These are phyloP conservation scores for Fusarium liriodendri DNA, from an alignment of 2,329 filamentous ascomycete genomes.

Conservation along the genomic window DNA sequence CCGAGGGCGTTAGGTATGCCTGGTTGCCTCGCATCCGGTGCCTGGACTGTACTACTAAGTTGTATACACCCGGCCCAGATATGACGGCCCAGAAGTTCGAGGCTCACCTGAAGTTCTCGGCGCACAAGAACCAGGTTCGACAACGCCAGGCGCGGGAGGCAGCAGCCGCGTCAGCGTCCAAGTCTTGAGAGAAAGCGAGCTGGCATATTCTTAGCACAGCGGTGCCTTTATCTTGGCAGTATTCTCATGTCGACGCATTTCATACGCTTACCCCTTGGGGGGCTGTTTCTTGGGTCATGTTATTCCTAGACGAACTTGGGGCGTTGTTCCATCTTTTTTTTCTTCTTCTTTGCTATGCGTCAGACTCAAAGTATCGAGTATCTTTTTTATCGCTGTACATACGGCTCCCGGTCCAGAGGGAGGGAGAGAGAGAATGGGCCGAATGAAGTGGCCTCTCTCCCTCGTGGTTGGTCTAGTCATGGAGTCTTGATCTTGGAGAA, in stretches of 20 bases:
- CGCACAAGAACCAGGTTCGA: slow-evolving; percentile 77
- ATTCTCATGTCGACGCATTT: neutral
- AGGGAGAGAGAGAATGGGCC: slow-evolving; percentile 12
- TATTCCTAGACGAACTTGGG: slow-evolving; percentile 18
- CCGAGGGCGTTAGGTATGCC: slow-evolving; percentile 77
- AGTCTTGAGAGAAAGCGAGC: slow-evolving; percentile 3
- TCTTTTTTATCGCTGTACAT: slow-evolving; percentile 25
- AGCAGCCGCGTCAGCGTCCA: neutral
- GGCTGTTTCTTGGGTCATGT: slow-evolving; percentile 16
- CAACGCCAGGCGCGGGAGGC: slow-evolving; percentile 45
- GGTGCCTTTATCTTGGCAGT: neutral
- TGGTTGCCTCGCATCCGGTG: slow-evolving; percentile 92
- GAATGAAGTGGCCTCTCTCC: slow-evolving; percentile 8
- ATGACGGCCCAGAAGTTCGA: slow-evolving; percentile 92
- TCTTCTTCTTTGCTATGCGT: slow-evolving; percentile 12
- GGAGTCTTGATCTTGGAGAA: slow-evolving; percentile 31
- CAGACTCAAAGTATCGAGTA: slow-evolving; percentile 16
- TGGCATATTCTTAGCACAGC: neutral
- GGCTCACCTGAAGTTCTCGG: slow-evolving; percentile 87
- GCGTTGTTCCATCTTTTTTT: slow-evolving; percentile 23
- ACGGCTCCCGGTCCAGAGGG: slow-evolving; percentile 3
- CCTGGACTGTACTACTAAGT: slow-evolving; percentile 90
- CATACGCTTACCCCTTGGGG: neutral
- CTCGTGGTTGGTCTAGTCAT: slow-evolving; percentile 23
- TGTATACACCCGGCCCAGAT: slow-evolving; percentile 91